Evolutionary conservation across 495 filamentous ascomycete species (phyloP).

Genomic region (Lasiosphaeria ovina): DNA sequence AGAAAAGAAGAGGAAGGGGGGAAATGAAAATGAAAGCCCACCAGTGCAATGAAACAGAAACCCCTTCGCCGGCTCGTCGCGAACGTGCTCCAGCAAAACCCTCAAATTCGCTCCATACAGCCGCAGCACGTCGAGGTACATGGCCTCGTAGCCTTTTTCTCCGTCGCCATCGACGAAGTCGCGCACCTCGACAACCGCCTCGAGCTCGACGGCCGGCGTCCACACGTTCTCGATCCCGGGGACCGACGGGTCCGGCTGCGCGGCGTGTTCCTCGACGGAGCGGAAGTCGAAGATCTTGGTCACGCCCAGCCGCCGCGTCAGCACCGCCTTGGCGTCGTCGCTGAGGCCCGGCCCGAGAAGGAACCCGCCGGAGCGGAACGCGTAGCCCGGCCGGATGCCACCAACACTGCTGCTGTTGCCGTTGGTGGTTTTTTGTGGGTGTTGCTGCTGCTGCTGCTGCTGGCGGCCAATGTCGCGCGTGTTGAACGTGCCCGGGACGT

Average conservation of each 20-base stretch:
- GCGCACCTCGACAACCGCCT: conserved; percentile 30
- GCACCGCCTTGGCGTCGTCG: conserved; percentile 33
- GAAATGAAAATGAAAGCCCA: conserved; percentile 27
- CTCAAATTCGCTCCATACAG: conserved; percentile 35
- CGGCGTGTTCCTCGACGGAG: conserved; percentile 34
- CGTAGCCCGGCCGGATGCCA: conserved; percentile 40
- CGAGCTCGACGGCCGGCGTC: conserved; percentile 30
- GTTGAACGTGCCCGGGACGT: conserved; percentile 52
- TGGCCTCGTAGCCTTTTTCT: conserved; percentile 37
- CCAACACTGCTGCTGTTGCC: conserved; percentile 5
- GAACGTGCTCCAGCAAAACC: conserved; percentile 38
- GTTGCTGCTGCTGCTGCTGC: neutral
- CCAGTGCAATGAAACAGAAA: conserved; percentile 54
- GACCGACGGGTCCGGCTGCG: conserved; percentile 37
- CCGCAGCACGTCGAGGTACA: conserved; percentile 44
- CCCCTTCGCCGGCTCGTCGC: conserved; percentile 30
- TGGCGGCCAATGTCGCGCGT: conserved; percentile 51
- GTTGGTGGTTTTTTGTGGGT: conserved; percentile 20
- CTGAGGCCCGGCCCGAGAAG: conserved; percentile 26
- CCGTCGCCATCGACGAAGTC: conserved; percentile 42
- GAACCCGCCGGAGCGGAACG: conserved; percentile 53
- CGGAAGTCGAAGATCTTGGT: conserved; percentile 46
- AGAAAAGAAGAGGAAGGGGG: conserved; percentile 14
- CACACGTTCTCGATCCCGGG: conserved; percentile 41
- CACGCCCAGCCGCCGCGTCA: conserved; percentile 39